Evolutionary conservation across 2,329 filamentous ascomycete genomes (phyloP).

Genomic region (Pseudopyricularia cyperi): DNA sequence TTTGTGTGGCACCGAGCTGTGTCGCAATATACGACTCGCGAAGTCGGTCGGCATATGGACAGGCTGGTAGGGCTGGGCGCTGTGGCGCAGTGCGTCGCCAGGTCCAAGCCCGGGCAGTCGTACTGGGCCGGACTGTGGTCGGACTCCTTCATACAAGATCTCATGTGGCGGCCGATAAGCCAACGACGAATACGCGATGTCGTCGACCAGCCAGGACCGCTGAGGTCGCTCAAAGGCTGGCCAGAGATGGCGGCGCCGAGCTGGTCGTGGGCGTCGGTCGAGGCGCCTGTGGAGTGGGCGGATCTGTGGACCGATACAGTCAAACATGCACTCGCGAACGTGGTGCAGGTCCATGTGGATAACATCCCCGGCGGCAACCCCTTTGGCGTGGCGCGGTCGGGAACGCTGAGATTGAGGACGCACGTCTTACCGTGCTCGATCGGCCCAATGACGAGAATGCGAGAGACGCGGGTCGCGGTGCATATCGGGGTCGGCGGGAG

Average conservation of each 20-base stretch:
- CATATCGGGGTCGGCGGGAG: not conserved
- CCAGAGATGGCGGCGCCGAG: not conserved
- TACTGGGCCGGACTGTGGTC: slow-evolving; percentile 3
- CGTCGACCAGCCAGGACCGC: not conserved
- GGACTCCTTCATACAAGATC: slow-evolving; percentile 1
- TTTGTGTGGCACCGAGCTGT: not conserved
- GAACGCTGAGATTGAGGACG: not conserved
- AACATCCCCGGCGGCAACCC: not conserved
- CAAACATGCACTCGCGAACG: not conserved
- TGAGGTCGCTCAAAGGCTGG: not conserved
- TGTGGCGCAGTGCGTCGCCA: not conserved
- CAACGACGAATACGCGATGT: not conserved
- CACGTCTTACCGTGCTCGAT: not conserved
- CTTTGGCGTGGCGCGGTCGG: not conserved
- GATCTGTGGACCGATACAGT: not conserved
- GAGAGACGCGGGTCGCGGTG: not conserved
- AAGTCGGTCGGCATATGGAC: slow-evolving; percentile 15
- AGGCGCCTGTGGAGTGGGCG: not conserved
- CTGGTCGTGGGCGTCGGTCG: slow-evolving; percentile 4
- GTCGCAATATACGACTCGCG: slow-evolving; percentile 5
- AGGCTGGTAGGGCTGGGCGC: slow-evolving; percentile 6
- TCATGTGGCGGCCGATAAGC: not conserved
- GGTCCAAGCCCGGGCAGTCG: not conserved
- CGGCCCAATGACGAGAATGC: not conserved
- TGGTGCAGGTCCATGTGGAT: not conserved